Evolutionary conservation across 2,329 filamentous ascomycete species (phyloP), one percentile per base, ranked within the genome.

Genomic region (Neospermospora avenae): DNA sequence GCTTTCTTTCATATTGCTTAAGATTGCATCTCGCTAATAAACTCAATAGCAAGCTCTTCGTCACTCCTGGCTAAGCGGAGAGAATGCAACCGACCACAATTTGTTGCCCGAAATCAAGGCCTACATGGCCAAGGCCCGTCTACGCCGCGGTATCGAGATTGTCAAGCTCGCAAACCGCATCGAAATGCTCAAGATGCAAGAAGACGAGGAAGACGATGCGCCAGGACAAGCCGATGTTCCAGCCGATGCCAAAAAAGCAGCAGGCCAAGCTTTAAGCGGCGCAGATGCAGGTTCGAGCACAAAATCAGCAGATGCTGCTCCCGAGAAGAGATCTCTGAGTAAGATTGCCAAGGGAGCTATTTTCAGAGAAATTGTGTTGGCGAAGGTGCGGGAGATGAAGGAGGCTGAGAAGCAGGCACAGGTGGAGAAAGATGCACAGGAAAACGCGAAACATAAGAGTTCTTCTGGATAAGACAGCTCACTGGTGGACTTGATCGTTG

Each of bases 101-200:
- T 84, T 99, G 84, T 79, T 99, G 75, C 95, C 95, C 67, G 95
- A 99, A 79, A 96, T 99, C 81, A 90, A 90, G 77, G 89, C 92
- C 55, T 96, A 95, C 80, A 91, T 96, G 76, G 89, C 93, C 65
- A 92, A 92, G 76, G 91, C 91, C 59, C 91, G 92, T 64, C 88
- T 99, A 68, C 89, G 89, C 75, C 89, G 93, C 65, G 93, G 93
- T 70, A 96, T 99, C 78, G 91, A 98, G 77, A 87, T 96, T 71
- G 90, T 98, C 80, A 97, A 96, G 78, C 85, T 99, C 57, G 87
- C 91, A 66, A 97, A 97, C 78, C 90, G 93, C 65, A 98, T 99
- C 78, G 91, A 96, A 74, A 84, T 90, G 34, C 88, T 99, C 78
- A 96, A 92, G 78, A 88, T 96, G 80, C 89, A 95, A 74, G 93